phyloP scores from a whole-genome alignment of 352 stramenopile genomes.

The Lagenidium giganteum region DNA sequence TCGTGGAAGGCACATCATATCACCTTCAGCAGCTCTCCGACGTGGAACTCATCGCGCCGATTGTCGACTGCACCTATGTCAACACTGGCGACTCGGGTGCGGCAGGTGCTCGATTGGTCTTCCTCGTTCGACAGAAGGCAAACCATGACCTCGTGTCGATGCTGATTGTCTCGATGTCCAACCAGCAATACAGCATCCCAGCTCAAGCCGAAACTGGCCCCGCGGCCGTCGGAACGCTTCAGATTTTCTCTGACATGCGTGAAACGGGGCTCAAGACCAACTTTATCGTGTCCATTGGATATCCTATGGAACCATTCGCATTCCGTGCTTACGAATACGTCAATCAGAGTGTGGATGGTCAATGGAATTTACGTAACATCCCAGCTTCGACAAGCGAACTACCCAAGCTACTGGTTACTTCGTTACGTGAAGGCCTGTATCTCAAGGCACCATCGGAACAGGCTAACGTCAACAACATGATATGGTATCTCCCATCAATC shows the following conservation, averaged over 20 bases:
- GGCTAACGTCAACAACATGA: slow-evolving; percentile 14
- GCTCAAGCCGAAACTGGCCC: slow-evolving; percentile 4
- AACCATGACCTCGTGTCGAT: slow-evolving; percentile 1
- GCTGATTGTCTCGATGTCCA: slow-evolving; percentile 8
- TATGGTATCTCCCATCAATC: slow-evolving; percentile 2
- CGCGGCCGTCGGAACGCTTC: slow-evolving; percentile 4
- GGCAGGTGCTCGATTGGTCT: slow-evolving; percentile 6
- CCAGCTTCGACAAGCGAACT: slow-evolving; percentile 1
- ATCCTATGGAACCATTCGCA: slow-evolving; percentile 3
- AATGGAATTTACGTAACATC: not conserved
- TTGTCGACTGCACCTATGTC: slow-evolving; percentile 6
- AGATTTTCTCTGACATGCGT: slow-evolving; percentile 11
- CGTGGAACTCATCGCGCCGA: slow-evolving; percentile 5
- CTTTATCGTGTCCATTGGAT: slow-evolving; percentile 6
- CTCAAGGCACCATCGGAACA: slow-evolving; percentile 16
- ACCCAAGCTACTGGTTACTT: slow-evolving; percentile 4
- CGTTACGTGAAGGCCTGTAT: slow-evolving; percentile 9
- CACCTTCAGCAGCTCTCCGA: not conserved
- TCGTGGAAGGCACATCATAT: slow-evolving; percentile 1
- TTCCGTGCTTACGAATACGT: slow-evolving; percentile 6
- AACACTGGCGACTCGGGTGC: too few relatives aligned
- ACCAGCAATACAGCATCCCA: slow-evolving; percentile 7
- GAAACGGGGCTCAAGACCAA: not conserved
- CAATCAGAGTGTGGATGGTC: not conserved
- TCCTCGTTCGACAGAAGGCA: not conserved